Conservation (phyloP, 169 alveolate species). For the Cryptosporidium muris region DNA sequence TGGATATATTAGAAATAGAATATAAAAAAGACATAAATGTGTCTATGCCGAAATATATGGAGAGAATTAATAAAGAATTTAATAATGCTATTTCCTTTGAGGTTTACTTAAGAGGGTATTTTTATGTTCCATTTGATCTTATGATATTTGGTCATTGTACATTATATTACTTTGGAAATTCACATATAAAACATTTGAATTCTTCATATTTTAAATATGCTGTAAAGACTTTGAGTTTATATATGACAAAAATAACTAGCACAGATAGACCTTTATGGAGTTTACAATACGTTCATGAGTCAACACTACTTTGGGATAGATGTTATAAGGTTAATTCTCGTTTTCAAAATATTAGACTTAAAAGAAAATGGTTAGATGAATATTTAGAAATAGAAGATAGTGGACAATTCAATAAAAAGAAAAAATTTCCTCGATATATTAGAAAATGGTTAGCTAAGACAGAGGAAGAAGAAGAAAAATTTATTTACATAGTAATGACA, state of each 20-base stretch:
- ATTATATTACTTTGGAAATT: not conserved
- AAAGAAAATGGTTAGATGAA: not conserved
- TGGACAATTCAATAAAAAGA: too few species aligned
- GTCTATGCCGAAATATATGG: not conserved
- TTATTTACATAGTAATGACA: not conserved
- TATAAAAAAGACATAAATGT: not conserved
- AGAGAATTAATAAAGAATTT: not conserved
- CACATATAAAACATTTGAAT: not conserved
- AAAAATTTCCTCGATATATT: too few species aligned
- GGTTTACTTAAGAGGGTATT: conserved; percentile 17
- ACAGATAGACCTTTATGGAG: conserved; percentile 24
- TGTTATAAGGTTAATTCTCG: conserved; percentile 2
- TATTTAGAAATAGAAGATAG: too few species aligned
- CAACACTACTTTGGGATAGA: conserved; percentile 6
- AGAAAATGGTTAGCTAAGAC: too few species aligned
- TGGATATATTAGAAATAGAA: not conserved
- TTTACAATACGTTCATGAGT: not conserved
- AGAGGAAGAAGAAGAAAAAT: not conserved
- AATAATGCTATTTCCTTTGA: conserved; percentile 6
- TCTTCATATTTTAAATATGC: conserved; percentile 21
- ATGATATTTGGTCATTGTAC: conserved; percentile 22
- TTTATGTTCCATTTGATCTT: conserved; percentile 30
- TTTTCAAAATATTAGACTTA: not conserved
- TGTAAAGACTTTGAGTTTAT: conserved; percentile 10
- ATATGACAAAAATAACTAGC: not conserved